These are phyloP conservation scores for Aulographum hederae DNA, from an alignment of 2,329 filamentous ascomycete genomes.

Conservation along the genomic window DNA sequence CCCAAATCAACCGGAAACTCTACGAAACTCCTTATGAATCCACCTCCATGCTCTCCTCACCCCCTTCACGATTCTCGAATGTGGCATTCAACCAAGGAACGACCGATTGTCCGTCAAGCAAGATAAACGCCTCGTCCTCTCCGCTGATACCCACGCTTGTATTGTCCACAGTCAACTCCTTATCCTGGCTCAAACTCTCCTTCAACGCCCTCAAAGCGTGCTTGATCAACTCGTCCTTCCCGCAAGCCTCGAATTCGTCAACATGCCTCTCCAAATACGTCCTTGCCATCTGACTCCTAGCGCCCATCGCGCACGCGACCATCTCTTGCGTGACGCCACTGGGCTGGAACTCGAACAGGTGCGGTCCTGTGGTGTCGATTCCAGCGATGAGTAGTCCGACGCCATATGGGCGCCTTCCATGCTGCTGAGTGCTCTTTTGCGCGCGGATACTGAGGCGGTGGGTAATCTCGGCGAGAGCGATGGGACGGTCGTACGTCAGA, in stretches of 20 bases:
- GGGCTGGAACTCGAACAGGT: conserved; percentile 97
- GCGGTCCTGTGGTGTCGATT: conserved; percentile 82
- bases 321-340: conserved; percentile 95
- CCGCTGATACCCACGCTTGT: conserved; percentile 81
- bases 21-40: no score
- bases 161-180: conserved; percentile 93
- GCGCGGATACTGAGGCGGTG: conserved; percentile 88
- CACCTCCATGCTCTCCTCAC: conserved; percentile 5
- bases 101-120: conserved; percentile 79
- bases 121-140: conserved; percentile 61
- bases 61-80: conserved; percentile 5
- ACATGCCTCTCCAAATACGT: conserved; percentile 92
- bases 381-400: conserved; percentile 85
- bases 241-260: conserved; percentile 59
- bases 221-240: conserved; percentile 69
- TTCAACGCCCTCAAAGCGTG: conserved; percentile 85
- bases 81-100: conserved; percentile 5
- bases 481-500: conserved; percentile 86
- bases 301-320: conserved; percentile 88
- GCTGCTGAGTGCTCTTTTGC: conserved; percentile 94
- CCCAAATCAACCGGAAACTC: no score
- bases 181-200: conserved; percentile 91
- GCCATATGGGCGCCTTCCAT: conserved; percentile 90
- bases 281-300: conserved; percentile 88
- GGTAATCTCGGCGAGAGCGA: conserved; percentile 78